A percentile compares a stretch with the other conserved stretches of the same genome.
phyloP scores from a whole-genome alignment of 2,329 filamentous ascomycete genomes.

The Claviceps spartinae region DNA sequence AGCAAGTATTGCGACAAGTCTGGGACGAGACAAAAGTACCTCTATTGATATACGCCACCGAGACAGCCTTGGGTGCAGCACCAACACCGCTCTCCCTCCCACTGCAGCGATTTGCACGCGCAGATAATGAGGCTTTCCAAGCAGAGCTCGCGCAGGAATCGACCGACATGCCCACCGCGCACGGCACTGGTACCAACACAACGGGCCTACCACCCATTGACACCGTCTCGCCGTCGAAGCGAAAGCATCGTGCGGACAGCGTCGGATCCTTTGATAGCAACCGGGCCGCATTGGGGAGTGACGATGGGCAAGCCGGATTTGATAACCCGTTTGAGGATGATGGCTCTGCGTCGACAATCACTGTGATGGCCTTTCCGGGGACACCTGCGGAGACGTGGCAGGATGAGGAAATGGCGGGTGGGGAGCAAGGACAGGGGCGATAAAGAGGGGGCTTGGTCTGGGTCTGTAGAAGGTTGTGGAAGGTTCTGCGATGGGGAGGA shows the following conservation, averaged over 20 bases:
- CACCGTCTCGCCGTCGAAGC: slow-evolving; percentile 30
- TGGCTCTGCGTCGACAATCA: slow-evolving; percentile 8
- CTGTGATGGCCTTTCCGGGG: not conserved
- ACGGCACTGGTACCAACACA: slow-evolving; percentile 4
- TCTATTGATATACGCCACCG: slow-evolving; percentile 40
- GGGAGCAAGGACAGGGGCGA: too few relatives aligned
- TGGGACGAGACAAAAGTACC: slow-evolving; percentile 34
- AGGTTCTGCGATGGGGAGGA: too few relatives aligned
- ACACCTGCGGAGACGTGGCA: slow-evolving; percentile 3
- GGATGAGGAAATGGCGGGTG: too few relatives aligned
- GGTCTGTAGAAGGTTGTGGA: too few relatives aligned
- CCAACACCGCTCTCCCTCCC: slow-evolving; percentile 23
- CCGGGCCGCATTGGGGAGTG: slow-evolving; percentile 29
- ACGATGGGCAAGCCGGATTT: slow-evolving; percentile 17
- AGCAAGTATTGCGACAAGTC: slow-evolving; percentile 31
- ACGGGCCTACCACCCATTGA: slow-evolving; percentile 15
- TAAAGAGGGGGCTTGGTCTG: too few relatives aligned
- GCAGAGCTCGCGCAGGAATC: slow-evolving; percentile 32
- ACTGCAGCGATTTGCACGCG: slow-evolving; percentile 32
- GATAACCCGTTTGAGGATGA: slow-evolving; percentile 20
- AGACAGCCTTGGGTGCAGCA: slow-evolving; percentile 27
- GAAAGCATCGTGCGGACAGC: slow-evolving; percentile 32
- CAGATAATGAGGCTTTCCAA: slow-evolving; percentile 38
- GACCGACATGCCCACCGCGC: slow-evolving; percentile 8
- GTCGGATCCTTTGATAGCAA: slow-evolving; percentile 34